Conservation (phyloP, 139 green algal species). For the Chlamydomonas sphaeroides region DNA sequence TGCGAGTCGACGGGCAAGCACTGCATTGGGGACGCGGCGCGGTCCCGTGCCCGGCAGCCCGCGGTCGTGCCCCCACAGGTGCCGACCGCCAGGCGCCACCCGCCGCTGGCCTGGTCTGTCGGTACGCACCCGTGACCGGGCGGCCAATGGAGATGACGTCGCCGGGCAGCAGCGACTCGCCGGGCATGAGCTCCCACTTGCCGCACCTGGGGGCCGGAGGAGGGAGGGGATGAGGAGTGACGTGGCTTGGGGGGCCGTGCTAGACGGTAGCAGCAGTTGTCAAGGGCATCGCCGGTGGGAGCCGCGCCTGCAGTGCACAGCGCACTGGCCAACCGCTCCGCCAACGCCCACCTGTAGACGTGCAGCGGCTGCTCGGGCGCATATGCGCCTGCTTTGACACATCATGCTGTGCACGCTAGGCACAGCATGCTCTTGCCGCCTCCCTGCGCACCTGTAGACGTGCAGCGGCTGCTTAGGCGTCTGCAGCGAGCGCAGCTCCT, state of each 20-base stretch:
- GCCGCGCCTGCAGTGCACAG: no score
- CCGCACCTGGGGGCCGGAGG: slow-evolving; percentile 37
- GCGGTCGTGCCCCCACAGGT: no score
- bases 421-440: no score
- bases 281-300: no score
- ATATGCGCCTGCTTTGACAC: no score
- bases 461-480: slow-evolving; percentile 80
- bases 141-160: slow-evolving; percentile 95
- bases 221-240: background rate
- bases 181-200: slow-evolving; percentile 64
- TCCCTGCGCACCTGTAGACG: slow-evolving; percentile 54
- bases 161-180: slow-evolving; percentile 89
- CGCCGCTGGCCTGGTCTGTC: no score
- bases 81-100: no score
- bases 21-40: no score
- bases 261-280: background rate
- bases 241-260: no score
- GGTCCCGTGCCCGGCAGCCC: no score
- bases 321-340: background rate
- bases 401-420: no score
- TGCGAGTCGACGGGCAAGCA: no score
- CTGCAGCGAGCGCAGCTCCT: slow-evolving; percentile 85
- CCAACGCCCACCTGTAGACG: slow-evolving; percentile 57
- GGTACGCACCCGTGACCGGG: slow-evolving; percentile 14
- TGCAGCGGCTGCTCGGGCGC: slow-evolving; percentile 80